A percentile compares a stretch with the other conserved stretches of the same genome.
Conservation (phyloP, 306 rosid genomes). For the Myrica gale region DNA sequence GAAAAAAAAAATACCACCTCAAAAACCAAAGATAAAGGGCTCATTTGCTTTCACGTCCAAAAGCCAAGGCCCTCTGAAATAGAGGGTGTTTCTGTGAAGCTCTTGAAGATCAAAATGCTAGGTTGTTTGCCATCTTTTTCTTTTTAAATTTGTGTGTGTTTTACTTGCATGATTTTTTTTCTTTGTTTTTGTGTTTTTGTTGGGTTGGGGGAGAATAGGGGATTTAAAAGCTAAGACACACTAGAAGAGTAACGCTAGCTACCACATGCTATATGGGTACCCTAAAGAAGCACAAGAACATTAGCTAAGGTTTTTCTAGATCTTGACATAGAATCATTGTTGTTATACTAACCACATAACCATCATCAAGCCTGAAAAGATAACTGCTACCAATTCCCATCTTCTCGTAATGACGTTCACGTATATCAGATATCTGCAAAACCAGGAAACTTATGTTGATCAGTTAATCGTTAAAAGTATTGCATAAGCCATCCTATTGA, state of each 20-base stretch:
- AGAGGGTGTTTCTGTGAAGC: not conserved
- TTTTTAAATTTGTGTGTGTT: not conserved
- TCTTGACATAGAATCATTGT: conserved; percentile 8
- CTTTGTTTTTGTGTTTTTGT: not conserved
- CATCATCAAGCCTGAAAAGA: conserved; percentile 96
- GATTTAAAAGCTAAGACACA: not conserved
- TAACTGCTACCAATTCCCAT: conserved; percentile 99
- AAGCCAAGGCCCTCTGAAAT: too few species aligned
- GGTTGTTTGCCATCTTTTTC: too few species aligned
- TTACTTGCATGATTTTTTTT: not conserved
- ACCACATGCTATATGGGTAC: not conserved
- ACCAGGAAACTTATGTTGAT: not conserved
- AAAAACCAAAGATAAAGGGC: too few species aligned
- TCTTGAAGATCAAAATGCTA: not conserved
- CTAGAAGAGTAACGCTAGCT: not conserved
- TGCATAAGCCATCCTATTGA: not conserved
- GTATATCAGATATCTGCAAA: conserved; percentile 88
- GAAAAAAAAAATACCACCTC: too few species aligned
- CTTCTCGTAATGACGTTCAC: conserved; percentile 87
- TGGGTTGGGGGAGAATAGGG: not conserved
- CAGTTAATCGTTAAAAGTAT: not conserved
- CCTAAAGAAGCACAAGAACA: conserved; percentile 11
- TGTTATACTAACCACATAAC: conserved; percentile 81
- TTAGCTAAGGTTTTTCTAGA: not conserved
- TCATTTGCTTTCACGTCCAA: too few species aligned